A percentile compares a stretch with the other conserved stretches of the same genome.
Evolutionary conservation across 2,329 filamentous ascomycete species (phyloP).

Genomic region (Claviceps maximensis): DNA sequence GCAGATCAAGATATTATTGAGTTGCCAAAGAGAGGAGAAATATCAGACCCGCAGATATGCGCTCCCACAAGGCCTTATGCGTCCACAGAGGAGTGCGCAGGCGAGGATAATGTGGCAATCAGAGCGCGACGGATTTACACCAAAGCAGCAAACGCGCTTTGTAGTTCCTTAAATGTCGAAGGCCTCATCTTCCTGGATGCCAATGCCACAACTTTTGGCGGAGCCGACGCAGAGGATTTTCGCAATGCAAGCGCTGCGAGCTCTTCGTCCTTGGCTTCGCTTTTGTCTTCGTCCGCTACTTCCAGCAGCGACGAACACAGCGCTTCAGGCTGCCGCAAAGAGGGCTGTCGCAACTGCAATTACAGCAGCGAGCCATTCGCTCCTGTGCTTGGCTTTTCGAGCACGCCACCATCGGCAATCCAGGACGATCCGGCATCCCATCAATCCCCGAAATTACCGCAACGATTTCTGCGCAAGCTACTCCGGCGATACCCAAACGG

Average conservation of each 20-base stretch:
- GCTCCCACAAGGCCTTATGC: neutral
- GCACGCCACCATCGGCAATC: slow-evolving; percentile 18
- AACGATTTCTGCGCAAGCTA: slow-evolving; percentile 26
- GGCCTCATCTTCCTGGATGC: slow-evolving; percentile 1
- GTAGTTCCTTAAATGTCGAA: neutral
- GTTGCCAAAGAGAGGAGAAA: neutral
- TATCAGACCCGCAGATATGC: neutral
- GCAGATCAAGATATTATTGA: neutral
- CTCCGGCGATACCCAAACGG: slow-evolving; percentile 32
- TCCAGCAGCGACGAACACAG: slow-evolving; percentile 13
- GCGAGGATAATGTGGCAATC: neutral
- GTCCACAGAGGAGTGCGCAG: neutral
- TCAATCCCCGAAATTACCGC: slow-evolving; percentile 17
- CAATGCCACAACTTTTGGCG: slow-evolving; percentile 1
- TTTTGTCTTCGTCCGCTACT: slow-evolving; percentile 5
- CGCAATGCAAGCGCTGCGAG: slow-evolving; percentile 17
- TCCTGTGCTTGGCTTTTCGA: slow-evolving; percentile 25
- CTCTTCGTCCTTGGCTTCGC: slow-evolving; percentile 5
- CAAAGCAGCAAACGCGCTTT: slow-evolving; percentile 2
- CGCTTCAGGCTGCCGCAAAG: neutral
- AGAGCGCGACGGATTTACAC: neutral
- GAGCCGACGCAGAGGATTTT: neutral
- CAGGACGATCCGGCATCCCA: slow-evolving; percentile 12
- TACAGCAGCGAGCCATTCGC: neutral
- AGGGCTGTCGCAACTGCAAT: neutral